Conservation (phyloP, 345 rosid genomes). For the Boechera retrofracta region DNA sequence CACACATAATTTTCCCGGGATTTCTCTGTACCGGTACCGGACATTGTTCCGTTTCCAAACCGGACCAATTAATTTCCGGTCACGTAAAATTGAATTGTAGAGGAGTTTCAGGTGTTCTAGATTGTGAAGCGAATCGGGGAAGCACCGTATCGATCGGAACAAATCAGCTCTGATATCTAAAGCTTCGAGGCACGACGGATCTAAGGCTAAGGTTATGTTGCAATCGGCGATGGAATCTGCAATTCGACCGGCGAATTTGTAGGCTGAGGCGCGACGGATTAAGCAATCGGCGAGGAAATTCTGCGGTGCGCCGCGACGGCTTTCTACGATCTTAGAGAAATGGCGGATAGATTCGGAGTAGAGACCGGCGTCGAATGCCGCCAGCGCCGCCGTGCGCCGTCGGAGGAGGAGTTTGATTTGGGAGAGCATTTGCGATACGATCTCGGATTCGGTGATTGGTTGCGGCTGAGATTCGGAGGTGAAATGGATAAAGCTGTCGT, state of each 20-base stretch:
- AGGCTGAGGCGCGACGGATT: constrained; percentile 81
- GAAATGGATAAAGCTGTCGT: constrained; percentile 76
- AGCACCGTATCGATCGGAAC: constrained; percentile 73
- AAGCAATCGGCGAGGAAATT: constrained; percentile 85
- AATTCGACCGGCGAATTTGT: constrained; percentile 69
- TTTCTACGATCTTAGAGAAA: constrained; percentile 81
- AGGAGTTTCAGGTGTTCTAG: constrained; percentile 85
- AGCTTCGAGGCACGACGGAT: constrained; percentile 80
- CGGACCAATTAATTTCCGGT: constrained; percentile 87
- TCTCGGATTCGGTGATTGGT: constrained; percentile 45
- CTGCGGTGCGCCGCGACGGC: constrained; percentile 84
- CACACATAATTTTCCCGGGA: constrained; percentile 79
- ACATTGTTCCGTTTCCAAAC: constrained; percentile 89
- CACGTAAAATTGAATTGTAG: constrained; percentile 78
- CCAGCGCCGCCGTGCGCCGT: constrained; percentile 86
- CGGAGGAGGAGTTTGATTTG: constrained; percentile 83
- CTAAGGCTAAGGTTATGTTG: constrained; percentile 76
- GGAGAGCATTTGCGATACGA: constrained; percentile 61
- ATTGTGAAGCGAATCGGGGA: constrained; percentile 87
- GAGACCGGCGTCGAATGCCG: constrained; percentile 87
- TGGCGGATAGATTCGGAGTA: constrained; percentile 91
- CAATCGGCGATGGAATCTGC: constrained; percentile 90
- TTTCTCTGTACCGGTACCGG: constrained; percentile 79
- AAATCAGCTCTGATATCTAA: constrained; percentile 82
- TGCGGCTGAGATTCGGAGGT: constrained; percentile 59